phyloP scores from a whole-genome alignment of 2,329 filamentous ascomycete genomes.

The Setomelanomma holmii region DNA sequence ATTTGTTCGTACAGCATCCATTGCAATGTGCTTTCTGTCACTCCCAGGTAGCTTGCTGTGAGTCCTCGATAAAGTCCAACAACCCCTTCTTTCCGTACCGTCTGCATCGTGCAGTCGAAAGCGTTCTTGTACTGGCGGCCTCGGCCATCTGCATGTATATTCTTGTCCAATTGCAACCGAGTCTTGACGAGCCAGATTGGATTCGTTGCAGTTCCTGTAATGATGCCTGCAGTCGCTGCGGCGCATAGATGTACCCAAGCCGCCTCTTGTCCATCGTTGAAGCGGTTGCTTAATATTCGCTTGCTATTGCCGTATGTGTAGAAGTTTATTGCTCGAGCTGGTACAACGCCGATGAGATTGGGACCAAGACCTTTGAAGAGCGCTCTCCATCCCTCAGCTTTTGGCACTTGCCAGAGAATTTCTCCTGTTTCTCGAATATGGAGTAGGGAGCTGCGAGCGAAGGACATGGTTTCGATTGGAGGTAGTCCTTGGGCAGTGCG shows the following conservation, averaged over 20 bases:
- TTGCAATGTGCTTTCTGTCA: conserved; percentile 87
- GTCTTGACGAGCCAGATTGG: conserved; percentile 98
- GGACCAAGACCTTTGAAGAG: conserved; percentile 93
- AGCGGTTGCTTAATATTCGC: conserved; percentile 75
- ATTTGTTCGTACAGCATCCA: conserved; percentile 95
- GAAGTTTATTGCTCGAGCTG: conserved; percentile 91
- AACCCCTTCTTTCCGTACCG: conserved; percentile 80
- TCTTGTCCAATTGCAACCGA: conserved; percentile 88
- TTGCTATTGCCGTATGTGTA: conserved; percentile 94
- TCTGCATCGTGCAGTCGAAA: conserved; percentile 84
- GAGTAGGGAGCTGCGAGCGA: conserved; percentile 70
- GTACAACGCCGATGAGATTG: conserved; percentile 87
- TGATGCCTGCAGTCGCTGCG: conserved; percentile 79
- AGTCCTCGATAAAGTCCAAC: conserved; percentile 87
- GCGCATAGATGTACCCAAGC: conserved; percentile 80
- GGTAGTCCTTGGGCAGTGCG: conserved; percentile 65
- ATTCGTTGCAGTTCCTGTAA: conserved; percentile 90
- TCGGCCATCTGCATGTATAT: conserved; percentile 67
- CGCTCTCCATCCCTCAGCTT: conserved; percentile 81
- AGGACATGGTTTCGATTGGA: conserved; percentile 65
- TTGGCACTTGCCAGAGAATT: conserved; percentile 82
- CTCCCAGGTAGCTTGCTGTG: conserved; percentile 89
- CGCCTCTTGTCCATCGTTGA: conserved; percentile 73
- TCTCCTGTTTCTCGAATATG: conserved; percentile 87
- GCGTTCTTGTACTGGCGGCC: conserved; percentile 83